Evolutionary conservation across 306 rosid species (phyloP).

Genomic region (Canavalia ensiformis): DNA sequence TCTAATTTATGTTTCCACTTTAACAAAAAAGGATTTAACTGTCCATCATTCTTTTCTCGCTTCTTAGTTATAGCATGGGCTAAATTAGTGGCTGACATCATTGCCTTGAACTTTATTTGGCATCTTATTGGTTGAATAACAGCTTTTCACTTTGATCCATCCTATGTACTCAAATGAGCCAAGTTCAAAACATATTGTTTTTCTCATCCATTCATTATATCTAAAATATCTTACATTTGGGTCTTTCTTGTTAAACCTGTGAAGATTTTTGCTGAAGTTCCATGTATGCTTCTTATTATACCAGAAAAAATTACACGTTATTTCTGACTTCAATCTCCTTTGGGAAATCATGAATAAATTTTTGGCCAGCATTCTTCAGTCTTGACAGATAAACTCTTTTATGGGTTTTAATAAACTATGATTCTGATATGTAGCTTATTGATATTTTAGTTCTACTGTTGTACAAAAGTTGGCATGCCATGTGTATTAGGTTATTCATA

Average conservation of each 20-base stretch:
- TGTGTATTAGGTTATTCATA: not conserved
- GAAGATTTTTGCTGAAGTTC: not conserved
- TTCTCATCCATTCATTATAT: not conserved
- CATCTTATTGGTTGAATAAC: slow-evolving; percentile 7
- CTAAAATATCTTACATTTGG: not conserved
- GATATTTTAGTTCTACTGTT: slow-evolving; percentile 7
- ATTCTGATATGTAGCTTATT: not conserved
- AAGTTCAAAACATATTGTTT: not conserved
- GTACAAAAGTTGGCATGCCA: not conserved
- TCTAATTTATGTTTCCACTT: slow-evolving; percentile 11
- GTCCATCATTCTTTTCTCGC: not conserved
- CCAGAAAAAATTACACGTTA: not conserved
- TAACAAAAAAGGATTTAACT: not conserved
- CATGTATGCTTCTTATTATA: slow-evolving; percentile 23
- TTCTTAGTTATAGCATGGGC: slow-evolving; percentile 1
- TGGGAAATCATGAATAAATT: slow-evolving; percentile 9
- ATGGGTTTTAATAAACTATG: not conserved
- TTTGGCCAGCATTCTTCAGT: not conserved
- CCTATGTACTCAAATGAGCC: not conserved
- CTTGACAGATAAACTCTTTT: not conserved
- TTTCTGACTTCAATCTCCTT: slow-evolving; percentile 12
- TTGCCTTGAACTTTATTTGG: not conserved
- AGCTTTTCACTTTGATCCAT: not conserved
- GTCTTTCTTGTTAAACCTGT: slow-evolving; percentile 14
- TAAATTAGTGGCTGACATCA: slow-evolving; percentile 19